Conservation (phyloP, 352 stramenopile species). For the Globisporangium yorkense region DNA sequence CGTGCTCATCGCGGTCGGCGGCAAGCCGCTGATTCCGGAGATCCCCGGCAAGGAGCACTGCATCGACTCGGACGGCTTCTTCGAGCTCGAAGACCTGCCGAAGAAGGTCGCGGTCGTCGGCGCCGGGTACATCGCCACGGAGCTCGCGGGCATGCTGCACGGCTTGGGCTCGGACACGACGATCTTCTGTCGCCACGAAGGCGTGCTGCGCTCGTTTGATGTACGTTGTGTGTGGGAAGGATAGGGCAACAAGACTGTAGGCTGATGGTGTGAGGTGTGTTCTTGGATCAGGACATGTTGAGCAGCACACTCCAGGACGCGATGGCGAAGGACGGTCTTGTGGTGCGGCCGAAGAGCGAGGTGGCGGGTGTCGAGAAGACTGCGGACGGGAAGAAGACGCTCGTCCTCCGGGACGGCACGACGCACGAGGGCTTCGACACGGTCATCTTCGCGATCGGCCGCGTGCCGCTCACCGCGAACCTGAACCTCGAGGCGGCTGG, state of each 20-base stretch:
- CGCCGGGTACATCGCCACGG: slow-evolving; percentile 98
- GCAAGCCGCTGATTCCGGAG: slow-evolving; percentile 46
- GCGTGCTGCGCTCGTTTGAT: slow-evolving; percentile 88
- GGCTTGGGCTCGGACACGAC: slow-evolving; percentile 89
- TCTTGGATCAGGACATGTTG: slow-evolving; percentile 26
- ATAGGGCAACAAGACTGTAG: neutral
- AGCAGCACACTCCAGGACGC: slow-evolving; percentile 48
- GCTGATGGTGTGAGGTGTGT: neutral
- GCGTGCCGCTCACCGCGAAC: slow-evolving; percentile 33
- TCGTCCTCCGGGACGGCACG: slow-evolving; percentile 38
- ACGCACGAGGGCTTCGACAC: slow-evolving; percentile 55
- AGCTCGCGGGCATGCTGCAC: slow-evolving; percentile 95
- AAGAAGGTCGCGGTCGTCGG: slow-evolving; percentile 94
- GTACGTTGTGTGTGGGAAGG: slow-evolving; percentile 16
- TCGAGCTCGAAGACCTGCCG: slow-evolving; percentile 91
- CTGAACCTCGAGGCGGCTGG: slow-evolving; percentile 72
- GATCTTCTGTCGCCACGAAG: slow-evolving; percentile 84
- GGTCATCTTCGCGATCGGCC: slow-evolving; percentile 85
- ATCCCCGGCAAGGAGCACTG: slow-evolving; percentile 85
- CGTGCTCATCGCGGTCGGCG: slow-evolving; percentile 58
- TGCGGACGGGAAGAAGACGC: slow-evolving; percentile 46
- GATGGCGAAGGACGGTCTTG: slow-evolving; percentile 48
- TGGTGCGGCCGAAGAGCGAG: slow-evolving; percentile 39
- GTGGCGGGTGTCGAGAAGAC: slow-evolving; percentile 31
- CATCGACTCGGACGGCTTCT: slow-evolving; percentile 97